phyloP scores from a whole-genome alignment of 139 green algal species.

The Chlorella sp. region DNA sequence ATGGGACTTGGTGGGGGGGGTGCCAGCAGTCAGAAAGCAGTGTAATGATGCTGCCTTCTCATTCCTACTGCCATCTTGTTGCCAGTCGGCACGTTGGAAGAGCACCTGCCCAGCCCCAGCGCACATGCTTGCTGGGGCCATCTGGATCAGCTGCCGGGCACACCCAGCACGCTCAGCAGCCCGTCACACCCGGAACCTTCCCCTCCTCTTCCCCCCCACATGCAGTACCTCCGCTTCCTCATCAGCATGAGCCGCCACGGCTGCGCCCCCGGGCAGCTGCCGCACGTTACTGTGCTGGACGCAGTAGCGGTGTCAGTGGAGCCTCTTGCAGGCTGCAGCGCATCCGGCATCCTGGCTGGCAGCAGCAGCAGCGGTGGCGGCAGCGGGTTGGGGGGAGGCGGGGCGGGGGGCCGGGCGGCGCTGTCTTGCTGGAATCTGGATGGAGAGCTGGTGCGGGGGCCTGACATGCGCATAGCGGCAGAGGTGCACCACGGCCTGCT shows the following conservation, averaged over 20 bases:
- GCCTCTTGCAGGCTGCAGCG: neutral
- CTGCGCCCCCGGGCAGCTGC: constrained; percentile 56
- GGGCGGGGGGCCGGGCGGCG: neutral
- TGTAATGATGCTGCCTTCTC: too few relatives aligned
- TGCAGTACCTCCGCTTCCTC: constrained; percentile 81
- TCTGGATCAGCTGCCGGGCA: neutral
- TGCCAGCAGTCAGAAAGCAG: too few relatives aligned
- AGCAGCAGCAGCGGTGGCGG: neutral
- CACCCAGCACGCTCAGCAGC: neutral
- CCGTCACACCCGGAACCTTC: neutral
- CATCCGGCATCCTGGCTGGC: neutral
- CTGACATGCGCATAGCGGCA: constrained; percentile 14
- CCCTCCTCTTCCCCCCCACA: neutral
- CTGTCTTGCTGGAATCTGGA: constrained; percentile 85
- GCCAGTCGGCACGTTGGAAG: too few relatives aligned
- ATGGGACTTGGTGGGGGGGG: too few relatives aligned
- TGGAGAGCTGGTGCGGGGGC: constrained; percentile 71
- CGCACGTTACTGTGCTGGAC: constrained; percentile 64
- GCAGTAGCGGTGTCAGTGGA: constrained; percentile 52
- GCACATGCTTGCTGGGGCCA: neutral
- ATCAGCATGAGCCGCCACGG: constrained; percentile 61
- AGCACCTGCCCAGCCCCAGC: neutral
- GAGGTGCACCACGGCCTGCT: constrained; percentile 62
- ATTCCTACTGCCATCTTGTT: too few relatives aligned
- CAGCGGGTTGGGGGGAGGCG: neutral